Conservation (phyloP, 345 rosid species). For the Atalantia buxifolia region DNA sequence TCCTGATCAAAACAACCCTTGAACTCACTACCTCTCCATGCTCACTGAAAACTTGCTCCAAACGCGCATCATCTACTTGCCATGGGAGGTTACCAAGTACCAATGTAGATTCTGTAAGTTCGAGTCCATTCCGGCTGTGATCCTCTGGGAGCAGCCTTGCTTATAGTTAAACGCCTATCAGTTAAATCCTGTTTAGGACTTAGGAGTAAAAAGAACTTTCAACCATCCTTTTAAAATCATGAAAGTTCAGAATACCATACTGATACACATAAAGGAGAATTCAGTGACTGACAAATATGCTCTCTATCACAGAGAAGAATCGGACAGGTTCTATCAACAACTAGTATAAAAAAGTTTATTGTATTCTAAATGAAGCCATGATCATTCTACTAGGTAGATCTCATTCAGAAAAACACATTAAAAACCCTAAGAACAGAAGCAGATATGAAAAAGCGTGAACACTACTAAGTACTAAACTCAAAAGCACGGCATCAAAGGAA, state of each 20-base stretch:
- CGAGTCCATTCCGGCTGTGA: constrained; percentile 32
- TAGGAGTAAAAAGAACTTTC: not conserved
- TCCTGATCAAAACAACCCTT: constrained; percentile 45
- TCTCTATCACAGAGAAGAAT: not conserved
- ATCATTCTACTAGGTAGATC: too few relatives aligned
- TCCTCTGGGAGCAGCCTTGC: constrained; percentile 45
- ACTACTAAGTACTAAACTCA: not conserved
- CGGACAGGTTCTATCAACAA: not conserved
- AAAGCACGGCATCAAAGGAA: not conserved
- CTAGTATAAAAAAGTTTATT: not conserved
- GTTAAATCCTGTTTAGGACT: constrained; percentile 34
- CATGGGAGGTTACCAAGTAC: constrained; percentile 53
- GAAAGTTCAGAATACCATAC: too few relatives aligned
- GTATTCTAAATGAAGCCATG: not conserved
- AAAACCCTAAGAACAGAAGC: not conserved
- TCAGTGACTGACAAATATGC: not conserved
- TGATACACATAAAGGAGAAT: not conserved
- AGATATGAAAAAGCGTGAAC: not conserved
- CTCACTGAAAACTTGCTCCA: constrained; percentile 47
- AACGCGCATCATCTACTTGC: constrained; percentile 36
- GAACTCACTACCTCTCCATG: constrained; percentile 49
- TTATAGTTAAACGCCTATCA: constrained; percentile 44
- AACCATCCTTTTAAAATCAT: not conserved
- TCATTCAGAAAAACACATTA: not conserved
- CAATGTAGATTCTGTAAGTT: constrained; percentile 35